phyloP scores from a whole-genome alignment of 208 protist species.

The Angomonas ambiguus region DNA sequence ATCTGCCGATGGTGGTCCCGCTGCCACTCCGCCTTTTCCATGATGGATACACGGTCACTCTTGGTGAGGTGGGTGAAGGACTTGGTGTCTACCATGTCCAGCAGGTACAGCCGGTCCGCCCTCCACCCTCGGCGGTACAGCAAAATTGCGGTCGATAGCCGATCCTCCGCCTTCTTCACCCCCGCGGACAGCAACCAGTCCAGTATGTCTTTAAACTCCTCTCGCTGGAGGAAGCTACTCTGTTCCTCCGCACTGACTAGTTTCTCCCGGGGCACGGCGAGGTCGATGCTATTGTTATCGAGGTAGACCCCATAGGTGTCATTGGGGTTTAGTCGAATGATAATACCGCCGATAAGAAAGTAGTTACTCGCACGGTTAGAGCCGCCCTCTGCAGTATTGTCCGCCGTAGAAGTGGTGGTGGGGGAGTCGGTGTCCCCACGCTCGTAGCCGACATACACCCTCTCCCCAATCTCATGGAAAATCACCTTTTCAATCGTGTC shows the following conservation, averaged over 20 bases:
- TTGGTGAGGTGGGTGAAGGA: slow-evolving; percentile 70
- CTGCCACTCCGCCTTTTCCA: slow-evolving; percentile 89
- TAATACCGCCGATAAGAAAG: slow-evolving; percentile 62
- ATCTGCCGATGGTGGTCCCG: slow-evolving; percentile 80
- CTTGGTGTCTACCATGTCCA: slow-evolving; percentile 67
- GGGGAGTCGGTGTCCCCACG: slow-evolving; percentile 14
- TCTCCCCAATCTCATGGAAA: slow-evolving; percentile 25
- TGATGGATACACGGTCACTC: slow-evolving; percentile 69
- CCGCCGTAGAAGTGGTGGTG: background rate
- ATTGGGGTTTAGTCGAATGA: slow-evolving; percentile 73
- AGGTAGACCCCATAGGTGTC: slow-evolving; percentile 78
- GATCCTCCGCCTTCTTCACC: slow-evolving; percentile 36
- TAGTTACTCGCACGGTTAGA: slow-evolving; percentile 1
- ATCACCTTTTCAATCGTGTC: background rate
- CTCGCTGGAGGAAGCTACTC: slow-evolving; percentile 18
- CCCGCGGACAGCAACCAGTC: slow-evolving; percentile 78
- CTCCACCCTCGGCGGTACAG: slow-evolving; percentile 83
- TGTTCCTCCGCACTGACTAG: background rate
- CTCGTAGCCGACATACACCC: slow-evolving; percentile 52
- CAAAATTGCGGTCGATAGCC: slow-evolving; percentile 68
- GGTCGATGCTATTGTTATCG: slow-evolving; percentile 78
- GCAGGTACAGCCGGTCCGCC: slow-evolving; percentile 71
- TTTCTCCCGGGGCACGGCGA: slow-evolving; percentile 64
- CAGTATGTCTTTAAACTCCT: slow-evolving; percentile 53
- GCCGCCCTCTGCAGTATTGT: background rate